Evolutionary conservation across 805 yeast species (phyloP), one percentile per base, ranked within the genome.

Genomic region (Dipodascus albidus): DNA sequence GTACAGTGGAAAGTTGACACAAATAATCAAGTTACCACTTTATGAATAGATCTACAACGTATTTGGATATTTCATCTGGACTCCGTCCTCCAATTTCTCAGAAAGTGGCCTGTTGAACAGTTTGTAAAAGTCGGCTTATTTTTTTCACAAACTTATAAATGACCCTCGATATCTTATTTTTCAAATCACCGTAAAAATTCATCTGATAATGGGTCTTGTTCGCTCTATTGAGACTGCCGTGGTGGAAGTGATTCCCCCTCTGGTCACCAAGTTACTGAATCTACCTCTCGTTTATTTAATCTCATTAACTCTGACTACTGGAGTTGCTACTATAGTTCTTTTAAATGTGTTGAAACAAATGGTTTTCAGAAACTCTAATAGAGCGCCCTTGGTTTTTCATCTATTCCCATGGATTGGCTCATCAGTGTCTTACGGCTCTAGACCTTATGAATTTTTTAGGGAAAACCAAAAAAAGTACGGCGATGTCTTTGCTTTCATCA

Each of bases 351-450:
- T 66, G 21, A 42, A 54, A 49, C 76, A 71, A 64, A 53, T 67
- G 17, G 54, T 66, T 17, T 63, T 67, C 53, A 15, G 58, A 33
- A 63, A 64, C 58, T 71, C 71, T 6, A 95, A 87, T 69, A 75
- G 96, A 54, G 96, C 81, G 9, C 99, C 99, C 2, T 66, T 91
- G 59, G 98, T 88, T 2, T 87, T 86, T 64, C 83, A 93, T 73
- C 83, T 89, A 85, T 74, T 93, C 56, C 99, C 99, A 24, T 89
- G 97, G 96, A 74, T 91, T 48, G 99, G 99, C 49, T 83, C 93
- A 35, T 95, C 97, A 41, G 79, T 86, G 48, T 71, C 78, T 3
- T 93, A 88, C 64, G 99, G 99, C 62, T 85, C 82, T 84, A 84
- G 85, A 58, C 99, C 99, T 17, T 93, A 90, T 67, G 87, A 81